phyloP scores from a whole-genome alignment of 345 rosid species.

The Gossypium raimondii region DNA sequence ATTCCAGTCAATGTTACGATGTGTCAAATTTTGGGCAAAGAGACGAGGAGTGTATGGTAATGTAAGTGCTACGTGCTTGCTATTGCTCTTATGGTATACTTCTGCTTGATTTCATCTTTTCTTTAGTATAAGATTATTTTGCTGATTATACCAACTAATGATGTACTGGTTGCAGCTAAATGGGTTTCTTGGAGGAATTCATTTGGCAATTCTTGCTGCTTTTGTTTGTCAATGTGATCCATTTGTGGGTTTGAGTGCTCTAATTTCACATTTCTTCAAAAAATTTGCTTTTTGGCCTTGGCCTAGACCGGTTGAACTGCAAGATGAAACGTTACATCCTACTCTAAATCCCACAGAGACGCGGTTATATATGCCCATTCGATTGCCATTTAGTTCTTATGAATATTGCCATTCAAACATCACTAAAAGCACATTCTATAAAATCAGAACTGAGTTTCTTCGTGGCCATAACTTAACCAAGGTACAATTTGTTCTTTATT shows the following conservation, averaged over 20 bases:
- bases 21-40: conserved; percentile 56
- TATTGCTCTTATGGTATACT: background rate
- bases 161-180: conserved; percentile 33
- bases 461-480: conserved; percentile 43
- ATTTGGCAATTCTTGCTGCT: conserved; percentile 53
- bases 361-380: conserved; percentile 46
- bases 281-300: conserved; percentile 53
- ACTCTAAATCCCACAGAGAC: conserved; percentile 28
- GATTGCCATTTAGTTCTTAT: conserved; percentile 40
- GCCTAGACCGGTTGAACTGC: conserved; percentile 50
- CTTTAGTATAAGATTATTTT: background rate
- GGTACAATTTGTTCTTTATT: conserved; percentile 25
- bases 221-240: conserved; percentile 45
- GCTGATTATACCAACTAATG: conserved; percentile 4
- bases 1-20: conserved; percentile 45
- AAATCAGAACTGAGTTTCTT: conserved; percentile 51
- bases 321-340: conserved; percentile 26
- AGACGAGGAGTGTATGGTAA: conserved; percentile 56
- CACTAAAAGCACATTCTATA: conserved; percentile 52
- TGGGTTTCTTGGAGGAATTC: conserved; percentile 63
- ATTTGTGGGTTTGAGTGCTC: conserved; percentile 35
- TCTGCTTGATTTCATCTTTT: conserved; percentile 16
- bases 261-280: conserved; percentile 40
- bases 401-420: conserved; percentile 52
- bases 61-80: conserved; percentile 31